Evolutionary conservation across 2,329 filamentous ascomycete genomes (phyloP), one percentile per base, ranked within the genome.

Genomic region (Diaporthe longicolla): DNA sequence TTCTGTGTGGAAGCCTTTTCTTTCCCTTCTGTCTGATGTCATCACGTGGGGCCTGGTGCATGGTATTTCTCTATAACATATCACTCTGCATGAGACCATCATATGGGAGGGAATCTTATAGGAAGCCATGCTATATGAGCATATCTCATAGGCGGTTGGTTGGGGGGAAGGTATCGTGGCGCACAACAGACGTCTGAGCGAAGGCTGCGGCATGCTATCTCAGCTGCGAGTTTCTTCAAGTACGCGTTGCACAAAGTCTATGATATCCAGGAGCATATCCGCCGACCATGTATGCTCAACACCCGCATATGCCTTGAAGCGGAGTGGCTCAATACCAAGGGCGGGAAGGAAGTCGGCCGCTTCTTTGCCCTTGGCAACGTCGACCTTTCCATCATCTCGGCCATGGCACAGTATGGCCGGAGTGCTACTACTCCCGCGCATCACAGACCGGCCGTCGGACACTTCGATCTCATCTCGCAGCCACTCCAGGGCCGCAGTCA

Each of bases 331-430:
- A 32, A 83, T 75, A 0, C 82, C 84, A 66, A 87, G 74, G 2
- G 76, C 76, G 1, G 77, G 68, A 26, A 89, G 76, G 48, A 82
- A 80, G 1, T 77, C 77, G 1, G 78, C 78, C 0, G 85, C 80
- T 17, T 81, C 78, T 0, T n/a, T 78, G 73, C 0, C 85, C 85
- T 40, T 85, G 78, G 4, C 74, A 52, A 24, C 83, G 40, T 82
- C 77, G 11, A 90, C 84, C 24, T 84, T 83, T 50, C 82, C 78
- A 75, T 89, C 85, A 29, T 84, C 76, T 6, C 75, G 76, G 3
- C 87, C 84, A 78, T 90, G 85, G 3, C 85, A 82, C 24, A 90
- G 77, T 35, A 89, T 85, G 0, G 87, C 77, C 0, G 87, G 85
- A 1, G 82, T 84, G 10, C 10, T 10, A 37, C 74, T 57, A n/a